Conservation (phyloP, 2,329 filamentous ascomycete species). For the Fusarium sp. region DNA sequence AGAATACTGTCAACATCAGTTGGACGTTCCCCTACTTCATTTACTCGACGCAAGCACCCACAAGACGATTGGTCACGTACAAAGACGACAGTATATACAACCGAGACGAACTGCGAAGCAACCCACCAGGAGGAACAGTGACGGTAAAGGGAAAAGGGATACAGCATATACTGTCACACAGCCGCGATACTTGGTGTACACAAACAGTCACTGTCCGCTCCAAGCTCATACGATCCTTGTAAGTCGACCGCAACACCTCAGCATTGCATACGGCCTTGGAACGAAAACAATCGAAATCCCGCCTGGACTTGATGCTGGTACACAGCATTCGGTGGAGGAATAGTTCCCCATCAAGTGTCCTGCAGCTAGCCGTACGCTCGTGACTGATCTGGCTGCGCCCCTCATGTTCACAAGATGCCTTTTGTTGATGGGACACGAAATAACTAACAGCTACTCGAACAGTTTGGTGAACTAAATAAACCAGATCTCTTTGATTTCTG, state of each 20-base stretch:
- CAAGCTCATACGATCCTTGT: slow-evolving; percentile 38
- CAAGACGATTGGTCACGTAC: slow-evolving; percentile 8
- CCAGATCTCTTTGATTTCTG: neutral
- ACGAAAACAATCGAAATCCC: neutral
- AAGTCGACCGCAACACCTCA: slow-evolving; percentile 37
- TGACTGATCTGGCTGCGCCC: slow-evolving; percentile 32
- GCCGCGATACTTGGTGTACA: slow-evolving; percentile 28
- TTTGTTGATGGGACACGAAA: neutral
- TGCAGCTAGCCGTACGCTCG: slow-evolving; percentile 46
- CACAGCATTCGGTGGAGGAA: slow-evolving; percentile 32
- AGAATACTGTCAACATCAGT: slow-evolving; percentile 10
- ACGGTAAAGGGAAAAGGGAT: slow-evolving; percentile 5
- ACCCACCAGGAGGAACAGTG: slow-evolving; percentile 11
- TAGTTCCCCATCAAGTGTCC: slow-evolving; percentile 39
- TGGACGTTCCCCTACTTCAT: slow-evolving; percentile 3
- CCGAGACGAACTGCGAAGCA: slow-evolving; percentile 34
- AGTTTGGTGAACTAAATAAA: slow-evolving; percentile 12
- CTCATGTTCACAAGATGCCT: slow-evolving; percentile 9
- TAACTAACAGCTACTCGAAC: slow-evolving; percentile 24
- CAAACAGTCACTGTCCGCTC: slow-evolving; percentile 24
- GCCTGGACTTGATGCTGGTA: slow-evolving; percentile 2
- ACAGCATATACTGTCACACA: slow-evolving; percentile 23
- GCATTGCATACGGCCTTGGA: slow-evolving; percentile 5
- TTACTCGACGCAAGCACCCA: slow-evolving; percentile 22
- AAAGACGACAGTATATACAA: slow-evolving; percentile 18